Evolutionary conservation across 768 basidiomycete species (phyloP).

Genomic region (Sporobolomyces pararoseus): DNA sequence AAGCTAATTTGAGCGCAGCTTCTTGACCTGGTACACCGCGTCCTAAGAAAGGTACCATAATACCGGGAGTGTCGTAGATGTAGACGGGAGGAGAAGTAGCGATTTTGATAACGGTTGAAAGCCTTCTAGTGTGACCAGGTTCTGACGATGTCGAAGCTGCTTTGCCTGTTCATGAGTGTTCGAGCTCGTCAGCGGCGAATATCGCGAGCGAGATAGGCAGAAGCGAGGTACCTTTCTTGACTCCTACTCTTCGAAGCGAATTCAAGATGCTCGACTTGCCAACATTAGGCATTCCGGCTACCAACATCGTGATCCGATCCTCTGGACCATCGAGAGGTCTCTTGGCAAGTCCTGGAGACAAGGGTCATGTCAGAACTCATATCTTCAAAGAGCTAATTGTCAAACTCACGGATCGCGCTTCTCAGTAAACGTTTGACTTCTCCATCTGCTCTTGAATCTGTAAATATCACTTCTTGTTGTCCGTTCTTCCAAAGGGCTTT

Average conservation of each 20-base stretch:
- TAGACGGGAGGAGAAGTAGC: constrained; percentile 74
- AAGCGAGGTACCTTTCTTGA: constrained; percentile 64
- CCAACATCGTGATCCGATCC: constrained; percentile 58
- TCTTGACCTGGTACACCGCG: constrained; percentile 80
- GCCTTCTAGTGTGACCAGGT: constrained; percentile 81
- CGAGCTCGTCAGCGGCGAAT: too few species aligned
- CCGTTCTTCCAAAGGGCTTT: constrained; percentile 49
- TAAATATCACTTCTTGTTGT: constrained; percentile 51
- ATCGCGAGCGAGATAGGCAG: too few species aligned
- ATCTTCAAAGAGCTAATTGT: not conserved
- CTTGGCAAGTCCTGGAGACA: constrained; percentile 13
- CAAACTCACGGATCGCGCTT: constrained; percentile 48
- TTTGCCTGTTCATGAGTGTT: constrained; percentile 58
- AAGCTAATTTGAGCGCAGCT: constrained; percentile 82
- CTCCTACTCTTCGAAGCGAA: constrained; percentile 77
- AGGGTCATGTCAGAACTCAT: too few species aligned
- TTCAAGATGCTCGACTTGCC: constrained; percentile 95
- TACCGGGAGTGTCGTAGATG: constrained; percentile 91
- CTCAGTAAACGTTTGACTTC: constrained; percentile 49
- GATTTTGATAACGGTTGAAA: constrained; percentile 85
- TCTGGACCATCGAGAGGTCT: constrained; percentile 35
- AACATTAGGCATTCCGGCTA: constrained; percentile 98
- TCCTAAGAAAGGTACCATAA: constrained; percentile 94
- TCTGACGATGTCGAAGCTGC: constrained; percentile 82
- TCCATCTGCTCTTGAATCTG: constrained; percentile 48